Evolutionary conservation across 2,329 filamentous ascomycete species (phyloP), one percentile per base, ranked within the genome.

Genomic region (Mariannaea sp.): DNA sequence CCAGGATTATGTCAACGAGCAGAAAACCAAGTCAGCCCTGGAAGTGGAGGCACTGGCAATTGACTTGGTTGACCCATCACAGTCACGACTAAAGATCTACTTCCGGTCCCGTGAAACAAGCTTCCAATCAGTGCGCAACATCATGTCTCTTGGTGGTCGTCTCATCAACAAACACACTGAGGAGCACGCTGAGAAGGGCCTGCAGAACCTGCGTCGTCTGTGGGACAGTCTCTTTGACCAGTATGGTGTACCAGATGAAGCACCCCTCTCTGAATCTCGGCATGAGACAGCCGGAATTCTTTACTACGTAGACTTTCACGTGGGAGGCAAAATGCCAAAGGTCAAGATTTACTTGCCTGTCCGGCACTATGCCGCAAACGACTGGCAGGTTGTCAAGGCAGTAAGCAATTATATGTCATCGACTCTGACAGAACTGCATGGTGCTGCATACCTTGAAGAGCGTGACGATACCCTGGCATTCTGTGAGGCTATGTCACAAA

Each of bases 51-150:
- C 73, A 54, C 33, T 75, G 16, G 71, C 70, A 0, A 60, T 74
- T 10, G 73, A 75, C 41, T 57, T 68, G 6, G 57, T 72, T 3
- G 40, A 58, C 2, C 51, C 62, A 0, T 27, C 43, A 0, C 42
- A 67, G 2, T 70, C 71, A 1, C 67, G 72, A 3, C 56, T 74
- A 26, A 74, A 75, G 44, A 59, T 75, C 29, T 75, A 75, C 52
- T 61, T 73, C 13, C 61, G 73, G 10, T 58, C 48, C 9, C 62
- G 65, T 10, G 29, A 60, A 2, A 74, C 71, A 0, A 55, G 38
- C 6, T 72, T 74, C 27, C 54, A 49, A 2, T 65, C 62, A 1
- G 64, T 73, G 6, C 33, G 35, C 1, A 61, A 70, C 2, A 55
- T 48, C 0, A 67, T 70, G 55, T 57, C 61, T 0, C 52, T 71